A percentile compares a stretch with the other conserved stretches of the same genome.
Conservation (phyloP, 768 basidiomycete species). For the Mrakia gelida region DNA sequence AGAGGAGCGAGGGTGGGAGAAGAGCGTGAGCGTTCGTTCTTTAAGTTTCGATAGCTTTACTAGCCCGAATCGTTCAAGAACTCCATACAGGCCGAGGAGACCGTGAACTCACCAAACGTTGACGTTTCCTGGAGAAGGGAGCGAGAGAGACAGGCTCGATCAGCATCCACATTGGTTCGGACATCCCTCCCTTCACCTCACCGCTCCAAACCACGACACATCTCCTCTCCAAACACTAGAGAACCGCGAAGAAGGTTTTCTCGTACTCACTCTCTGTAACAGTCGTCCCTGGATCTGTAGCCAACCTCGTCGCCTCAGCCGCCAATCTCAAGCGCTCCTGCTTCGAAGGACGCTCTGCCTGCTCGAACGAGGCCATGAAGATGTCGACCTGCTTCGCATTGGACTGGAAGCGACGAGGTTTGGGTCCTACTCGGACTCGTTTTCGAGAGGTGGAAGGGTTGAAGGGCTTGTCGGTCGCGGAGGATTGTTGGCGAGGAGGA, state of each 20-base stretch:
- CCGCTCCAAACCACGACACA: background rate
- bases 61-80: too few relatives aligned
- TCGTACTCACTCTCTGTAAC: background rate
- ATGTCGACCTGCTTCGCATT: constrained; percentile 12
- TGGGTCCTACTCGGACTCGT: background rate
- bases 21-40: too few relatives aligned
- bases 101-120: background rate
- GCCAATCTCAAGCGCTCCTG: background rate
- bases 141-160: too few relatives aligned
- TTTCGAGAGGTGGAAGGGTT: constrained; percentile 10
- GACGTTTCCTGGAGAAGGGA: background rate
- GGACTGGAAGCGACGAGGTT: constrained; percentile 1
- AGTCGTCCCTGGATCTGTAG: background rate
- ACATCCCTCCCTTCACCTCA: background rate
- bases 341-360: background rate
- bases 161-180: too few relatives aligned
- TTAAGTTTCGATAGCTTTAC: too few relatives aligned
- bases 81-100: too few relatives aligned
- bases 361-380: background rate
- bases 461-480: constrained; percentile 1
- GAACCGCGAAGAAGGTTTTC: background rate
- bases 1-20: too few relatives aligned
- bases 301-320: background rate
- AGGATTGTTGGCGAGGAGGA: background rate
- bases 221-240: background rate